Evolutionary conservation across 257 asterid species (phyloP).

Genomic region (Linderniella brevidens): DNA sequence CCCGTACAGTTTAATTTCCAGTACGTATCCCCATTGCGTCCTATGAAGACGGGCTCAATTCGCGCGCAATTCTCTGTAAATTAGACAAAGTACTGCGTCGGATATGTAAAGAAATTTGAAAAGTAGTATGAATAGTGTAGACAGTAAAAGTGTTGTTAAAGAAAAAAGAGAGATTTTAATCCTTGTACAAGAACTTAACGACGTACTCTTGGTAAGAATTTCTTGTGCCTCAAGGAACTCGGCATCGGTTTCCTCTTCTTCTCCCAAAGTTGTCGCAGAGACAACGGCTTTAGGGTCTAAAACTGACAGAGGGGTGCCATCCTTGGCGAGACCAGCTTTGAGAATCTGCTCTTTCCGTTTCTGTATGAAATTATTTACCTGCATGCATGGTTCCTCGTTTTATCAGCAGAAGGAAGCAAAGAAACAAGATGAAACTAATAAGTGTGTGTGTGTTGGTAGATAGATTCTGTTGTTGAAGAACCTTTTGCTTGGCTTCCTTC

Average conservation of each 20-base stretch:
- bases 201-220: conserved; percentile 24
- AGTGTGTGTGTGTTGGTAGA: no score
- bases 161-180: no score
- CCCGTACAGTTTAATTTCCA: conserved; percentile 35
- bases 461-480: conserved; percentile 1
- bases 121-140: no score
- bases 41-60: conserved; percentile 24
- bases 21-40: conserved; percentile 27
- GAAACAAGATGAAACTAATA: no score
- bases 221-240: conserved; percentile 33
- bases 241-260: conserved; percentile 41
- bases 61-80: conserved; percentile 13
- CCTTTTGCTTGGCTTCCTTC: conserved; percentile 43
- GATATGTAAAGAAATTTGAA: no score
- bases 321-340: conserved; percentile 25
- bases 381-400: conserved; percentile 8
- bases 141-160: no score
- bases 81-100: no score
- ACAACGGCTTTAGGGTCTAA: conserved; percentile 50
- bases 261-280: conserved; percentile 26
- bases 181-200: no score
- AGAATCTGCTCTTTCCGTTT: conserved; percentile 38
- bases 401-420: conserved; percentile 2
- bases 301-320: conserved; percentile 37
- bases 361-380: conserved; percentile 62